Base-by-base conservation (phyloP, 169 alveolate species). In the Cryptosporidium baileyi region DNA sequence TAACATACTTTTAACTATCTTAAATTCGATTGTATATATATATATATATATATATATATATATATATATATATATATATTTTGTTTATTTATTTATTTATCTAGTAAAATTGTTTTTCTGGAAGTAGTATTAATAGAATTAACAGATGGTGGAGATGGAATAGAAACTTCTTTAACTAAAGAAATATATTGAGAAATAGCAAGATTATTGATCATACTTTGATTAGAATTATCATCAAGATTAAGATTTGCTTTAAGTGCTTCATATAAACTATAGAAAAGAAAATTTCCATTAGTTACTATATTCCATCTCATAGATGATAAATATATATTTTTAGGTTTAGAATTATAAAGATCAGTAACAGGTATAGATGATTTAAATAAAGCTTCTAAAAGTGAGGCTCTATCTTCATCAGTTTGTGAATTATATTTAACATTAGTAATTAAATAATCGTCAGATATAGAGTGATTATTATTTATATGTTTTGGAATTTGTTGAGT, bases 221-320 rank as follows among this genome's bases (percentile, higher is more conserved):
- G 67, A 19, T 47, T 49, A 11, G 30, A 30, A 34, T 30, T 40
- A 8, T 74, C 59, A 11, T 41, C 74, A 2, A 28, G 28, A 19
- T 15, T 74, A 19, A 74, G 36, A 30, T 51, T 54, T n/a, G 17
- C 15, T 47, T 36, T 57, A 17, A 74, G 45, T 11, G 85, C 47
- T 26, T 74, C 60, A 54, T 40, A 74, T 22, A 74, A 9, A 36
- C 67, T 74, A 7, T 54, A 22, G 36, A 74, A 74, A 2, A 74
- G 57, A 32, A 36, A 74, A 54, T 74, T 74, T 1, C 85, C 85
- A 34, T 74, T 51, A 2, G 74, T 54, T 2, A 74, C 74, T 32
- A 74, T 57, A 36, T 74, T 74, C 85, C 85, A 74, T 36, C 85
- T 74, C 85, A 74, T 74, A 7, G 85, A 74, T 17, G 85, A 52